Evolutionary conservation across 441 rosid genomes (phyloP).

Genomic region (Brassica balearica): DNA sequence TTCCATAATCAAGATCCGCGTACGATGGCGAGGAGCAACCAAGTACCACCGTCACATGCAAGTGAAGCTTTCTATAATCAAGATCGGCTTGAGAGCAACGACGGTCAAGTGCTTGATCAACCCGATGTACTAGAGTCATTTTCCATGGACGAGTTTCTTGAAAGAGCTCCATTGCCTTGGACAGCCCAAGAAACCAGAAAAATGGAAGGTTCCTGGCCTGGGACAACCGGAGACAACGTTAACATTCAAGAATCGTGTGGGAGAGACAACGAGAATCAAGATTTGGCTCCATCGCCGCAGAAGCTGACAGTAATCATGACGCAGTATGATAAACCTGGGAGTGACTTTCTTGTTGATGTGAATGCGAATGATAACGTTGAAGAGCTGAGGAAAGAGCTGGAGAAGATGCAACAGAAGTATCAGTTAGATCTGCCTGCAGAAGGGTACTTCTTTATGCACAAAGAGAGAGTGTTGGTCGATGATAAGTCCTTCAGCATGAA

Average conservation of each 20-base stretch:
- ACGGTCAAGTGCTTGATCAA: conserved; percentile 2
- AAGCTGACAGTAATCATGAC: conserved; percentile 73
- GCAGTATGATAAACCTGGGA: conserved; percentile 47
- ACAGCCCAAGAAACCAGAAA: conserved; percentile 41
- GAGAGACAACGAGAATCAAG: background rate
- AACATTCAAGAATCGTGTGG: background rate
- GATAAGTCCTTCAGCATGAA: conserved; percentile 79
- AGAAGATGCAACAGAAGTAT: conserved; percentile 30
- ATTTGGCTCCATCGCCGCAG: conserved; percentile 28
- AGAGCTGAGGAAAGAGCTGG: conserved; percentile 69
- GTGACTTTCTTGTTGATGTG: conserved; percentile 69
- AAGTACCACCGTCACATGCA: background rate
- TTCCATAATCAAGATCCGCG: background rate
- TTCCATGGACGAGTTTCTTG: background rate
- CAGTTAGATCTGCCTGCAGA: conserved; percentile 68
- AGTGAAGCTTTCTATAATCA: background rate
- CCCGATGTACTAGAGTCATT: background rate
- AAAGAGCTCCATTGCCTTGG: background rate
- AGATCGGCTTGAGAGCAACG: background rate
- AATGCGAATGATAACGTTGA: conserved; percentile 62
- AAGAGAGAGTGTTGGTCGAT: conserved; percentile 77
- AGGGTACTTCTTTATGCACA: conserved; percentile 73
- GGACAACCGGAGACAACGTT: background rate
- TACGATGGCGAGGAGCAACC: background rate
- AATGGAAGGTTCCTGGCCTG: background rate